phyloP scores from a whole-genome alignment of 1,284 basidiomycete species.

The Ustilago sp. region DNA sequence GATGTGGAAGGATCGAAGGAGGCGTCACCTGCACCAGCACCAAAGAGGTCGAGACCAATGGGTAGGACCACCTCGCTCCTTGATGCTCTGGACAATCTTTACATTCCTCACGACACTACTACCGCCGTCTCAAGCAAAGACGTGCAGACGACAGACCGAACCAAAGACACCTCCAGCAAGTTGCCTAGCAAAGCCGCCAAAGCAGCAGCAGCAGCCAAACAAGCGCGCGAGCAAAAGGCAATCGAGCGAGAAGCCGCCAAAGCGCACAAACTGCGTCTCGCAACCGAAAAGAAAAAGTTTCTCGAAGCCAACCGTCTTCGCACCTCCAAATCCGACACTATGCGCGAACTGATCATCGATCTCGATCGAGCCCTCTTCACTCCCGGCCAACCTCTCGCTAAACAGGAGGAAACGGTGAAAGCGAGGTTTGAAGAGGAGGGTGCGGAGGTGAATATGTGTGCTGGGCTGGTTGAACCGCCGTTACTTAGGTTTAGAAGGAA shows the following conservation, averaged over 20 bases:
- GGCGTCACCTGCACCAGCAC: constrained; percentile 7
- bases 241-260: constrained; percentile 38
- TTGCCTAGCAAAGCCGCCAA: constrained; percentile 3
- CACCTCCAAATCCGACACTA: constrained; percentile 46
- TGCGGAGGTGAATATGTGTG: constrained; percentile 28
- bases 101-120: constrained; percentile 10
- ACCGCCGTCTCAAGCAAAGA: background rate
- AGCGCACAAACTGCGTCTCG: constrained; percentile 19
- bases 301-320: constrained; percentile 49
- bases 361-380: constrained; percentile 38
- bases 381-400: constrained; percentile 22
- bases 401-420: constrained; percentile 18
- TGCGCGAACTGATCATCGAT: constrained; percentile 50
- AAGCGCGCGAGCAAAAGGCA: constrained; percentile 34
- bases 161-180: background rate
- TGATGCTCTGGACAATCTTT: constrained; percentile 41
- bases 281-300: constrained; percentile 43
- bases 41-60: constrained; percentile 17
- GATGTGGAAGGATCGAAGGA: background rate
- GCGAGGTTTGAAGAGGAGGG: constrained; percentile 36
- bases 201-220: constrained; percentile 20
- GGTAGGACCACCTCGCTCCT: constrained; percentile 24
- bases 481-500: constrained; percentile 36
- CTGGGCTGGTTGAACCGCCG: constrained; percentile 29
- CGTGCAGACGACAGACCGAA: background rate